A percentile compares a stretch with the other conserved stretches of the same genome.
Conservation (phyloP, 2,329 filamentous ascomycete genomes). For the Chaetomiaceae sp. region DNA sequence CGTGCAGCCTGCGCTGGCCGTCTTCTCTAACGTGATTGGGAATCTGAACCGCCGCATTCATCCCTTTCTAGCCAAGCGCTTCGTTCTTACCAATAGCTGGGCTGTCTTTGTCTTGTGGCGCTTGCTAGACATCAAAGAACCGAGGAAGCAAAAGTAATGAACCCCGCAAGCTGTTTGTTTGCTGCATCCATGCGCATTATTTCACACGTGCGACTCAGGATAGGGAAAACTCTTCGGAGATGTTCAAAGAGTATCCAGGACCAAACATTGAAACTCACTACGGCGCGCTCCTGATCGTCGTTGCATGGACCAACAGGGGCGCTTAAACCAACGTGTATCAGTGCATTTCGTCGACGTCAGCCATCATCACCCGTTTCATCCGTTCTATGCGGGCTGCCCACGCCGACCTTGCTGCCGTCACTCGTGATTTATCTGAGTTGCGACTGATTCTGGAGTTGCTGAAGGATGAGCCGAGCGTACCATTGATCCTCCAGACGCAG, state of each 20-base stretch:
- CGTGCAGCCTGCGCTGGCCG: not conserved
- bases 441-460: conserved; percentile 27
- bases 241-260: not conserved
- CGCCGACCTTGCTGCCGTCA: conserved; percentile 26
- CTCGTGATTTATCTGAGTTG: conserved; percentile 27
- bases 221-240: not conserved
- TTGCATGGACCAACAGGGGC: not conserved
- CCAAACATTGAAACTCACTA: not conserved
- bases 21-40: no score
- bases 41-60: not conserved
- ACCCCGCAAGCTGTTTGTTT: conserved; percentile 4
- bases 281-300: not conserved
- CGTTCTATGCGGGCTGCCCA: conserved; percentile 25
- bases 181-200: not conserved
- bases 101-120: conserved; percentile 1
- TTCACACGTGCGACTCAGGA: not conserved
- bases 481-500: conserved; percentile 19
- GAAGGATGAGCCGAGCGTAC: conserved; percentile 23
- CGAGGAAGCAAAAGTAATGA: not conserved
- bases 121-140: not conserved
- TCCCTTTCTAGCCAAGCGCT: not conserved
- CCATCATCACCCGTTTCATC: conserved; percentile 27
- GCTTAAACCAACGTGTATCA: not conserved
- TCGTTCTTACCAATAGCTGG: not conserved
- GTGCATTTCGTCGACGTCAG: conserved; percentile 23